A percentile compares a stretch with the other conserved stretches of the same genome.
These are phyloP conservation scores for Rhodamnia rubescens DNA, from an alignment of 345 rosid genomes.

Conservation along the genomic window DNA sequence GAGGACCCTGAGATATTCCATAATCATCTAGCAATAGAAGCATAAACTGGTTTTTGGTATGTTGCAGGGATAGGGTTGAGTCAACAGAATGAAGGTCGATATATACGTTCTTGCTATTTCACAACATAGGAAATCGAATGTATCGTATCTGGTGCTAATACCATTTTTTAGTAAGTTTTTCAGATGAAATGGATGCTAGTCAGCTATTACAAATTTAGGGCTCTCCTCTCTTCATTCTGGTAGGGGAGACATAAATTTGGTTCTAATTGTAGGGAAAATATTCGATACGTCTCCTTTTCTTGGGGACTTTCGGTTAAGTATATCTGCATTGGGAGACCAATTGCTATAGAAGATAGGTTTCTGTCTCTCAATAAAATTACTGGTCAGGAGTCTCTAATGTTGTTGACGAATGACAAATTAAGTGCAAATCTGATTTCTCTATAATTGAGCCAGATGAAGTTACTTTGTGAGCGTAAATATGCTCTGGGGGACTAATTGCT, in stretches of 20 bases:
- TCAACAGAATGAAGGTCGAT: background rate
- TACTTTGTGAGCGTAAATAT: background rate
- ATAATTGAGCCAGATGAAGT: background rate
- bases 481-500: background rate
- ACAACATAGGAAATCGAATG: background rate
- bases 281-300: background rate
- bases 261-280: background rate
- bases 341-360: background rate
- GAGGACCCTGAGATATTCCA: background rate
- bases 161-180: background rate
- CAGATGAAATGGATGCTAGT: background rate
- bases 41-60: background rate
- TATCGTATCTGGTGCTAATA: background rate
- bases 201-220: background rate
- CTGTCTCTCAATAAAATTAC: background rate
- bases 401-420: background rate
- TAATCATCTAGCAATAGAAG: background rate
- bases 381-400: background rate
- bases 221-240: background rate
- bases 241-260: background rate
- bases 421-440: background rate
- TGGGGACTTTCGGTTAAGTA: background rate
- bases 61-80: background rate
- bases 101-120: background rate
- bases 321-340: background rate